Percentiles rank a stretch among this genome's conserved stretches.
phyloP scores from a whole-genome alignment of 129 eudicot species.

The Chrysanthemum seticuspe region DNA sequence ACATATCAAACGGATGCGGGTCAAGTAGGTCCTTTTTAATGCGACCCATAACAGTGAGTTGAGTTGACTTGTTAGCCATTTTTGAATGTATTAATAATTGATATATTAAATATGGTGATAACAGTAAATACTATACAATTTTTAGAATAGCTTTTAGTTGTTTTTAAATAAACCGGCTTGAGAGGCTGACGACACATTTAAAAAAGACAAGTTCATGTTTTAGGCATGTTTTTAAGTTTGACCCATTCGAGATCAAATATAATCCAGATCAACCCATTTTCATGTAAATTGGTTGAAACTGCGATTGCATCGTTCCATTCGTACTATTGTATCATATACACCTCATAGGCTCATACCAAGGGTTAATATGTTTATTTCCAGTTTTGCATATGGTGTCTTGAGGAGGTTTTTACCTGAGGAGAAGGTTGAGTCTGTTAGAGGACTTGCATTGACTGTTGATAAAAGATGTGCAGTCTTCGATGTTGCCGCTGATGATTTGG shows the following conservation, averaged over 20 bases:
- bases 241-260: not conserved
- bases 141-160: no score
- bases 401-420: constrained; percentile 91
- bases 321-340: not conserved
- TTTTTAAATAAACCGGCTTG: no score
- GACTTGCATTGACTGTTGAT: constrained; percentile 82
- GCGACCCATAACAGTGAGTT: no score
- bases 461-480: constrained; percentile 81
- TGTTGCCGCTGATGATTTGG: constrained; percentile 65
- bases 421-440: constrained; percentile 70
- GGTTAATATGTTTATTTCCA: constrained; percentile 25
- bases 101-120: no score
- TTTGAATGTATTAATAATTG: no score
- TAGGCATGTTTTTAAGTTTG: not conserved
- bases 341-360: not conserved
- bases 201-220: not conserved
- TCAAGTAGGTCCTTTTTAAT: not conserved
- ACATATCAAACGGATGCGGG: no score
- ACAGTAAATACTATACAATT: no score
- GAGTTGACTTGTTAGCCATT: no score
- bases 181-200: not conserved
- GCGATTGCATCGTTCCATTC: not conserved
- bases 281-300: not conserved
- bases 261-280: not conserved
- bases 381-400: constrained; percentile 63